Evolutionary conservation across 345 rosid genomes (phyloP), one percentile per base, ranked within the genome.

Genomic region (Psidium friedrichsthalianum): DNA sequence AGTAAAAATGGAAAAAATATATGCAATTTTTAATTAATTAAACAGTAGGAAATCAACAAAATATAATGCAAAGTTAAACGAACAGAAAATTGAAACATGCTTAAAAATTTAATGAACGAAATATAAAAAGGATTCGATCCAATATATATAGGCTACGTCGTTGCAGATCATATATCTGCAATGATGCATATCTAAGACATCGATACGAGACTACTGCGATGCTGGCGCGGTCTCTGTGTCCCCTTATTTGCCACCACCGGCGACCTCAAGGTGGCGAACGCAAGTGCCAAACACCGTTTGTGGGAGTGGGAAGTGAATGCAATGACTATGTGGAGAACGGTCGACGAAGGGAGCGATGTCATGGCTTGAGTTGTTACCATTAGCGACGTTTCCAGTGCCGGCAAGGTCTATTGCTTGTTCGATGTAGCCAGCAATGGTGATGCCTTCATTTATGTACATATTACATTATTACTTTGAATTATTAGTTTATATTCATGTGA

Each of bases 41-140:
- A 69, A 2, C 24, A 0, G 24, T 69, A 8, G 24, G 10, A 18
- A 36, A 69, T 61, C 2, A 15, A 29, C 0, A 18, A 2, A 0
- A 69, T 24, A 32, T 8, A 3, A 21, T 40, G 78, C 12, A 69
- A 20, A 69, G 36, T 69, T 69, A 69, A 69, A 36, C 47, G 8
- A 64, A 36, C 12, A 18, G 47, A 69, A 8, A 32, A 69, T 18
- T 18, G 78, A 8, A 69, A 36, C 7, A 32, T 1, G 20, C 2
- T 5, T 36, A 0, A 32, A 69, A 16, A 4, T 9, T 36, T 18
- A 69, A 8, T 69, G 8, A 64, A 32, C 76, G 36, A 32, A 4
- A 32, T 32, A 32, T 1, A 16, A 3, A 4, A 64, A 64, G 18
- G 9, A 47, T 47, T 47, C 49, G 49, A 49, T 3, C 16, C 16